A percentile compares a stretch with the other conserved stretches of the same genome.
These are phyloP conservation scores for Emmonsiellopsis sp. DNA, from an alignment of 2,329 filamentous ascomycete species.

Conservation along the genomic window DNA sequence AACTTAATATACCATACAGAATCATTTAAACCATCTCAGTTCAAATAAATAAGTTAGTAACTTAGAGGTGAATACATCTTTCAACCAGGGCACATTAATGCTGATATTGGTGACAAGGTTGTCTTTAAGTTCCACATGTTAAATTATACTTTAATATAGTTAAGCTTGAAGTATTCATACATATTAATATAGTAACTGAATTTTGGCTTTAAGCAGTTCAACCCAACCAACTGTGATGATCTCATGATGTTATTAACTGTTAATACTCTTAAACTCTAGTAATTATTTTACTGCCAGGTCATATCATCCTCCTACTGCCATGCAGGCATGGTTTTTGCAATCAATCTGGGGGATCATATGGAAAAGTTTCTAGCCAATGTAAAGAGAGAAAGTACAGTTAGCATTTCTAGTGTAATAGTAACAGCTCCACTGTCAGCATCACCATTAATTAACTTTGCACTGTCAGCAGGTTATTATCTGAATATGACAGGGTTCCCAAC, in stretches of 20 bases:
- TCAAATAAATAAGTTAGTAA: background rate
- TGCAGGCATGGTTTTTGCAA: constrained; percentile 20
- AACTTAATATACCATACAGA: too few relatives aligned
- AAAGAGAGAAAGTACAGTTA: background rate
- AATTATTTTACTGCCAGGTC: constrained; percentile 19
- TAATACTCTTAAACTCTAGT: constrained; percentile 14
- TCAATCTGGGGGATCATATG: constrained; percentile 18
- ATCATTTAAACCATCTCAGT: background rate
- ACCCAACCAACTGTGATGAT: constrained; percentile 8
- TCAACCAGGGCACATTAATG: background rate
- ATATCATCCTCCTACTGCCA: constrained; percentile 14
- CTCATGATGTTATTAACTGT: constrained; percentile 10
- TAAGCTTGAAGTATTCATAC: constrained; percentile 10
- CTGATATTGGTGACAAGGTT: constrained; percentile 15
- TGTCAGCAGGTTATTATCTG: too few relatives aligned
- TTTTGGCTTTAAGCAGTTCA: constrained; percentile 8
- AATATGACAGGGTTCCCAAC: too few relatives aligned
- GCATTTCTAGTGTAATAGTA: too few relatives aligned
- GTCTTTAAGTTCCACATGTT: constrained; percentile 10
- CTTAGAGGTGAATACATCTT: background rate
- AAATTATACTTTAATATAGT: constrained; percentile 12
- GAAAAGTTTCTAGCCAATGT: constrained; percentile 11
- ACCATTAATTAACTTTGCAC: too few relatives aligned
- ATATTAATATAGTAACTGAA: constrained; percentile 4
- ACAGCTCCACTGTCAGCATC: background rate